Percentiles rank a stretch among this genome's conserved stretches.
Conservation (phyloP, 306 rosid species). For the Vachellia collinsii region DNA sequence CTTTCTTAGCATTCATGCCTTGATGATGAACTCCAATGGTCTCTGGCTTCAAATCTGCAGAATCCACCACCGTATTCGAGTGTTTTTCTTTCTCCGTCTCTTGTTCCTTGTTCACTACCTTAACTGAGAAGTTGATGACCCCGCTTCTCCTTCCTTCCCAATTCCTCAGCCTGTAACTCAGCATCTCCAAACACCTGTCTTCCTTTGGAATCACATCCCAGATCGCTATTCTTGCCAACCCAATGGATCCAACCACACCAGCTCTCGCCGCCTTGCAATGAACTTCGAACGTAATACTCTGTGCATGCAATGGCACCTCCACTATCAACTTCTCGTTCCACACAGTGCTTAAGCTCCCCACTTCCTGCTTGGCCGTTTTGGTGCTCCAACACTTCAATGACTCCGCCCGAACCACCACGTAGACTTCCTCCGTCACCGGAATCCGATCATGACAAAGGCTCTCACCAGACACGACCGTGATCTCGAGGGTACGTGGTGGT, state of each 20-base stretch:
- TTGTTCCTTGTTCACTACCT: constrained; percentile 2
- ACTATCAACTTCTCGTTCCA: not conserved
- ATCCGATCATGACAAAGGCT: not conserved
- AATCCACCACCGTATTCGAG: not conserved
- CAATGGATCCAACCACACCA: not conserved
- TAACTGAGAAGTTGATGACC: constrained; percentile 54
- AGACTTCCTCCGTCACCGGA: not conserved
- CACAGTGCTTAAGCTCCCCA: not conserved
- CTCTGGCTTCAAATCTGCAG: not conserved
- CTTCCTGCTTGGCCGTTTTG: not conserved
- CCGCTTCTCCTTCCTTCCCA: constrained; percentile 49
- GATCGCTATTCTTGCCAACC: not conserved
- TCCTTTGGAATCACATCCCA: not conserved
- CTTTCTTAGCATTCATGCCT: not conserved
- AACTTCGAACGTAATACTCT: not conserved
- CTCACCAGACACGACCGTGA: not conserved
- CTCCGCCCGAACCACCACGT: not conserved
- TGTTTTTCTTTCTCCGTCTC: not conserved
- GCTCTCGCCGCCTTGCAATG: not conserved
- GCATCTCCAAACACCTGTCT: not conserved
- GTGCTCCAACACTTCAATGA: not conserved
- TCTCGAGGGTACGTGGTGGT: not conserved
- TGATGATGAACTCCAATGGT: not conserved
- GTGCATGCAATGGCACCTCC: constrained; percentile 2
- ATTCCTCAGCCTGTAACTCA: constrained; percentile 62